phyloP scores from a whole-genome alignment of 2,329 filamentous ascomycete species.

The Anthostomella pinea region DNA sequence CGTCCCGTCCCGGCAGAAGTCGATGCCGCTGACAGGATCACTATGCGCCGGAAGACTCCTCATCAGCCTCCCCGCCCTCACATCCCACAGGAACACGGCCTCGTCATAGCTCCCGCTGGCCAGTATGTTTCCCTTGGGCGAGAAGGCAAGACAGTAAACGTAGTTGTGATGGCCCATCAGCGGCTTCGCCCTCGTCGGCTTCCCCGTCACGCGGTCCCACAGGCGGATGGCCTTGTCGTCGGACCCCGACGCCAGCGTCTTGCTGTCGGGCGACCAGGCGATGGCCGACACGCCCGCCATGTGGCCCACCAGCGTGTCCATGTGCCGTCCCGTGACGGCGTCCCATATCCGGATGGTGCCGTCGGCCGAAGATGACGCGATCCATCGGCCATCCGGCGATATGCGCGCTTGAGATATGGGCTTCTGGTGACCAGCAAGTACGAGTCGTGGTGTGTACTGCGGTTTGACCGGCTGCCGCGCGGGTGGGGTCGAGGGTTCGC shows the following conservation, averaged over 20 bases:
- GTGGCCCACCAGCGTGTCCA: conserved; percentile 90
- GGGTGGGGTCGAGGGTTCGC: conserved; percentile 26
- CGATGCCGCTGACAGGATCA: conserved; percentile 89
- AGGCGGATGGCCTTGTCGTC: conserved; percentile 95
- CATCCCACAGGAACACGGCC: conserved; percentile 95
- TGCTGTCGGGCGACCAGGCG: conserved; percentile 90
- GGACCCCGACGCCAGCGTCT: conserved; percentile 82
- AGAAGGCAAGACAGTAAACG: conserved; percentile 89
- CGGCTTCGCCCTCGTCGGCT: conserved; percentile 52
- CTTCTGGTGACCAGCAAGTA: conserved; percentile 73
- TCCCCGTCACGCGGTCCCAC: conserved; percentile 72
- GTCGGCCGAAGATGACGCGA: conserved; percentile 88
- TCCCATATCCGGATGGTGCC: conserved; percentile 91
- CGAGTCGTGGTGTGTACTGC: conserved; percentile 67
- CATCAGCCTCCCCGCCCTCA: conserved; percentile 84
- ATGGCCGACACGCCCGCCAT: conserved; percentile 89
- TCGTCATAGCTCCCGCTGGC: conserved; percentile 96
- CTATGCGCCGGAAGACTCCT: conserved; percentile 89
- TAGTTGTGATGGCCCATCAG: conserved; percentile 93
- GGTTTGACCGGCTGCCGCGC: conserved; percentile 52
- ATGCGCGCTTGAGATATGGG: conserved; percentile 84
- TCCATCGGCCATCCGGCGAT: conserved; percentile 84
- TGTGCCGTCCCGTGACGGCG: conserved; percentile 69
- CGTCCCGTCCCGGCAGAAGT: conserved; percentile 89
- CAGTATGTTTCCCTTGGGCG: conserved; percentile 96